These are phyloP conservation scores for Piper longum DNA, from an alignment of 164 flowering plant species.

Conservation along the genomic window DNA sequence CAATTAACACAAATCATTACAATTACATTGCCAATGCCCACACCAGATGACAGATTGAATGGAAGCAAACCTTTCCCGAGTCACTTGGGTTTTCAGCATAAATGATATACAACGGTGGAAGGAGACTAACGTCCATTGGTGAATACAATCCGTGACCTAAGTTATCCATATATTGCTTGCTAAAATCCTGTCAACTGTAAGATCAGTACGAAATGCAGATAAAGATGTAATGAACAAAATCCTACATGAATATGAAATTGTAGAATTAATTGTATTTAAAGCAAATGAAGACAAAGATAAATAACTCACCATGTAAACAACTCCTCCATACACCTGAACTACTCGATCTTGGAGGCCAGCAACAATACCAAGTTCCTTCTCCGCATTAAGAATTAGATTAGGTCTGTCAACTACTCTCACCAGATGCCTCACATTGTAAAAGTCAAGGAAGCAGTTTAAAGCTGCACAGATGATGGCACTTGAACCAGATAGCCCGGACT, in stretches of 20 bases:
- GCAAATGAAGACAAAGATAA: no score
- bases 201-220: background rate
- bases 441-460: conserved; percentile 78
- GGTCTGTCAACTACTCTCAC: conserved; percentile 83
- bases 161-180: conserved; percentile 60
- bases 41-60: no score
- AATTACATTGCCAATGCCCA: no score
- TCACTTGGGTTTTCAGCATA: conserved; percentile 98
- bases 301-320: conserved; percentile 68
- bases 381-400: conserved; percentile 69
- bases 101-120: conserved; percentile 81
- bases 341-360: conserved; percentile 99
- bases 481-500: no score
- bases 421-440: conserved; percentile 66
- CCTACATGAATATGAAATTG: background rate
- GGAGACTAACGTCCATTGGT: conserved; percentile 62
- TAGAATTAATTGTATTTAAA: no score
- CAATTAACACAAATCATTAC: background rate
- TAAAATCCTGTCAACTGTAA: conserved; percentile 48
- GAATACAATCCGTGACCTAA: conserved; percentile 73
- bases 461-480: conserved; percentile 20
- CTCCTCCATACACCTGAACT: conserved; percentile 95
- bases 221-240: background rate
- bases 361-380: conserved; percentile 90
- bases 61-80: conserved; percentile 72